Evolutionary conservation across 1,139 yeast species (phyloP).

Genomic region (Petasospora fabianii): DNA sequence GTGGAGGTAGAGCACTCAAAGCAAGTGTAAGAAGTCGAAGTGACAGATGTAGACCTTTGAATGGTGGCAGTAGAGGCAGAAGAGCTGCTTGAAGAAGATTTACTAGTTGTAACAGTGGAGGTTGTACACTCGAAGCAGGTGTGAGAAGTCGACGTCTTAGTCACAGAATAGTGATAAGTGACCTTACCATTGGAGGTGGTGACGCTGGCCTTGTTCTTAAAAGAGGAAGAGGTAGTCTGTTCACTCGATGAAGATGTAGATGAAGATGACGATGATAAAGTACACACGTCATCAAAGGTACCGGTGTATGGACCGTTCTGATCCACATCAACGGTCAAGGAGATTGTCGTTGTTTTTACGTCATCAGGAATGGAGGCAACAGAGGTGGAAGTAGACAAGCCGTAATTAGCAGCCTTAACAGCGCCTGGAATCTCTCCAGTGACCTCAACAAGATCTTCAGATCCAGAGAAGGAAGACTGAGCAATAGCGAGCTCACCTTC

Average conservation of each 20-base stretch:
- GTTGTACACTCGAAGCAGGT: no score
- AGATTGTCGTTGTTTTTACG: conserved; percentile 8
- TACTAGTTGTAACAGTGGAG: no score
- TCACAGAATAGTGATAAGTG: no score
- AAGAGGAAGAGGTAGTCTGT: background rate
- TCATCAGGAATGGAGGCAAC: conserved; percentile 2
- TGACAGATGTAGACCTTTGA: background rate
- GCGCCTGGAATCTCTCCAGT: conserved; percentile 18
- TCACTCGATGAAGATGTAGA: background rate
- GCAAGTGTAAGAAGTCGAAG: conserved; percentile 1
- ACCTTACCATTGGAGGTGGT: no score
- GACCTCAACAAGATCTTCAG: conserved; percentile 18
- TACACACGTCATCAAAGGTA: conserved; percentile 3
- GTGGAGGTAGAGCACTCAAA: background rate
- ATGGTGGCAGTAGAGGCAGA: background rate
- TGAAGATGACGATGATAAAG: conserved; percentile 1
- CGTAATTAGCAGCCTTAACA: conserved; percentile 9
- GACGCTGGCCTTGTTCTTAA: no score
- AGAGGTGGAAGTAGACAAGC: background rate
- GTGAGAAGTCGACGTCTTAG: no score
- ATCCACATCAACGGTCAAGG: conserved; percentile 1
- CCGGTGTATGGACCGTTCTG: conserved; percentile 6
- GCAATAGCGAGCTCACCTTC: conserved; percentile 46
- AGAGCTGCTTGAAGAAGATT: no score
- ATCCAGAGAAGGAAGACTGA: conserved; percentile 31